Conservation (phyloP, 148 eudicot genomes). For the Polygonum aviculare region DNA sequence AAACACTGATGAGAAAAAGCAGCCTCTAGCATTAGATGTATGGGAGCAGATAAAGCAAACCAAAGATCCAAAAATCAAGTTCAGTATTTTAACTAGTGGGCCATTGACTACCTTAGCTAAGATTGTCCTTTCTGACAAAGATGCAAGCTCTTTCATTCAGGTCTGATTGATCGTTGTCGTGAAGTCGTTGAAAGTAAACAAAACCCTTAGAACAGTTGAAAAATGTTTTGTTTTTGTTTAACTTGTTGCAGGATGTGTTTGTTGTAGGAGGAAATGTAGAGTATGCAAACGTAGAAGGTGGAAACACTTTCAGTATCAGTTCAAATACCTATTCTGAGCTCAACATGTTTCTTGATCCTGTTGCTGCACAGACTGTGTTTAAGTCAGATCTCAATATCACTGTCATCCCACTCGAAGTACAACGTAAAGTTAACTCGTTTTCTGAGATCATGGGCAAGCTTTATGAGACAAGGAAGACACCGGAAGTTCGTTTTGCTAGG, state of each 20-base stretch:
- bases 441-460: constrained; percentile 25
- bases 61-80: constrained; percentile 27
- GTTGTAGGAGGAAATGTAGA: constrained; percentile 66
- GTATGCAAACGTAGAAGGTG: constrained; percentile 22
- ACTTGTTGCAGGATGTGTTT: constrained; percentile 49
- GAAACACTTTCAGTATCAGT: constrained; percentile 51
- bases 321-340: constrained; percentile 56
- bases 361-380: constrained; percentile 64
- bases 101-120: constrained; percentile 72
- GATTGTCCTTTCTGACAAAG: constrained; percentile 45
- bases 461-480: constrained; percentile 31
- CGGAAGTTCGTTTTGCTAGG: constrained; percentile 43
- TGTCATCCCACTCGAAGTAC: constrained; percentile 52
- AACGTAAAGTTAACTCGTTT: constrained; percentile 33
- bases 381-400: constrained; percentile 47
- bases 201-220: not conserved
- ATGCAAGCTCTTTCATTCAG: constrained; percentile 45
- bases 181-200: not conserved
- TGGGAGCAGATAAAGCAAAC: constrained; percentile 55
- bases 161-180: constrained; percentile 14
- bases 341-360: constrained; percentile 81
- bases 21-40: constrained; percentile 60
- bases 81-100: constrained; percentile 65
- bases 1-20: constrained; percentile 48
- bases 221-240: not conserved